These are phyloP conservation scores for Triticum urartu DNA, from an alignment of 176 grass and related monocot species.

Conservation along the genomic window DNA sequence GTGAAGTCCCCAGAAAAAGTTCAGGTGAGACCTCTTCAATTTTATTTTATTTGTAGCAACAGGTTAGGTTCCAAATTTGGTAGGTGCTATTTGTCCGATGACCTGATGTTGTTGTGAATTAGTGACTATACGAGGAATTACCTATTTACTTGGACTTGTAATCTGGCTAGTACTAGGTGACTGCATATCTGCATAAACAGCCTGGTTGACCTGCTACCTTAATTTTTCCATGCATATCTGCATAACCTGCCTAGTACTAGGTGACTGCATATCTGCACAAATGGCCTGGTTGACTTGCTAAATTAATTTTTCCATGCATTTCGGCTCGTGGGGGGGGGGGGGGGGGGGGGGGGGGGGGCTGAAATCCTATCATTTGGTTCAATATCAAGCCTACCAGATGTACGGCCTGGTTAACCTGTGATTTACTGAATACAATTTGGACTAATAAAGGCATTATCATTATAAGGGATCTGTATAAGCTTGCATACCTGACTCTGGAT, in stretches of 20 bases:
- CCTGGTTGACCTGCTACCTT: neutral
- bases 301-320: neutral
- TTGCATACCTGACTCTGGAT: neutral
- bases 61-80: neutral
- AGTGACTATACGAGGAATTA: neutral
- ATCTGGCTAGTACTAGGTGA: neutral
- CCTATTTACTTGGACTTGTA: neutral
- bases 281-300: too few species aligned
- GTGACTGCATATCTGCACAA: too few species aligned
- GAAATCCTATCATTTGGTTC: neutral
- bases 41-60: neutral
- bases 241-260: too few species aligned
- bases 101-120: neutral
- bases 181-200: neutral
- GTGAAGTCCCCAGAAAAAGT: constrained; percentile 87
- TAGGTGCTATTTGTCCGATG: neutral
- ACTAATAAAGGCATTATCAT: neutral
- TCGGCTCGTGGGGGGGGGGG: neutral
- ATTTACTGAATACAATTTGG: neutral
- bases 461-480: neutral
- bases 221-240: too few species aligned
- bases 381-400: neutral
- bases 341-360: neutral
- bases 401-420: neutral
- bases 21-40: constrained; percentile 41